Evolutionary conservation across 176 grass and related monocot species (phyloP).

Genomic region (Phoenix roebelenii): DNA sequence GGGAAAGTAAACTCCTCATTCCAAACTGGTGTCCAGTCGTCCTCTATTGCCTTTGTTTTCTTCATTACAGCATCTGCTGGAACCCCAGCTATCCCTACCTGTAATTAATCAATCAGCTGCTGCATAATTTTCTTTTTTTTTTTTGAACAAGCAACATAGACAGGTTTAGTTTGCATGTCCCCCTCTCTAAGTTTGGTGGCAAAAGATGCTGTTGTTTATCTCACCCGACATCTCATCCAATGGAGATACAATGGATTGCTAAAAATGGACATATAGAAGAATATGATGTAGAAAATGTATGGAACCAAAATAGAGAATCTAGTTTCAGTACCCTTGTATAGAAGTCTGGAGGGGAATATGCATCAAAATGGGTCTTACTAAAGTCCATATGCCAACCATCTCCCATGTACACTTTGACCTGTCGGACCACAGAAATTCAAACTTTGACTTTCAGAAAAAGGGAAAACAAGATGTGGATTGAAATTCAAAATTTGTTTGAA

Average conservation of each 20-base stretch:
- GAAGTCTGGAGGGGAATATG: conserved; percentile 93
- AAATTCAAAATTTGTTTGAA: background rate
- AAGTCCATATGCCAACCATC: conserved; percentile 84
- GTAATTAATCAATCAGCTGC: conserved; percentile 1
- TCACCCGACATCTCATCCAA: no score
- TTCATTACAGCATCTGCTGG: conserved; percentile 65
- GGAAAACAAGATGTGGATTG: background rate
- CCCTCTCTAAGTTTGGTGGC: no score
- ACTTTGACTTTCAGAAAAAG: background rate
- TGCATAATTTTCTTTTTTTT: no score
- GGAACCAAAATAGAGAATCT: no score
- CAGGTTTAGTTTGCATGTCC: no score
- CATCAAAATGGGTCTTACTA: conserved; percentile 69
- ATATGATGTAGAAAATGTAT: no score
- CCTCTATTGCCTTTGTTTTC: conserved; percentile 73
- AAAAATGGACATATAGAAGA: no score
- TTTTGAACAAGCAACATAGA: no score
- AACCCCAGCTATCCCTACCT: conserved; percentile 83
- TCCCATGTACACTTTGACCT: conserved; percentile 97
- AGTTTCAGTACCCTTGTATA: conserved; percentile 48
- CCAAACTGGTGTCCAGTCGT: conserved; percentile 87
- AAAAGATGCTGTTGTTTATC: no score
- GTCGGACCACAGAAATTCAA: background rate
- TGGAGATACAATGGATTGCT: no score
- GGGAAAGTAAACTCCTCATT: conserved; percentile 61